Evolutionary conservation across 129 eudicot species (phyloP).

Genomic region (Cynara cardunculus): DNA sequence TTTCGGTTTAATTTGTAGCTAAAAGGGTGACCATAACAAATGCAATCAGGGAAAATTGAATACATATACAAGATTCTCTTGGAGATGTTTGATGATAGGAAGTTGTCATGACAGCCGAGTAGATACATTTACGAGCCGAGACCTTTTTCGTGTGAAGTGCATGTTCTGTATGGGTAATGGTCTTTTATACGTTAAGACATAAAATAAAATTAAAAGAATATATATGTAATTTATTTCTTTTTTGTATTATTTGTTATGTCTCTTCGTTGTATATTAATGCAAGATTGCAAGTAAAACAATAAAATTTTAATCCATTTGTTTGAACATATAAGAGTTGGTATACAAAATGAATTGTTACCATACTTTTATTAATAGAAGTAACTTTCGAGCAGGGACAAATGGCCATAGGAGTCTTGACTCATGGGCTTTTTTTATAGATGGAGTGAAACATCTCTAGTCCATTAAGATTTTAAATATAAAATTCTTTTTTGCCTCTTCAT

Average conservation of each 20-base stretch:
- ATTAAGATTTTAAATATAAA: no score
- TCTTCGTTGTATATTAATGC: neutral
- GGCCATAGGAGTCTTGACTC: no score
- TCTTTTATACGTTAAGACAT: neutral
- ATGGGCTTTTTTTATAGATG: no score
- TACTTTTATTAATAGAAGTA: neutral
- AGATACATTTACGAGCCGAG: no score
- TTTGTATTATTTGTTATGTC: neutral
- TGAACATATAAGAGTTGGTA: neutral
- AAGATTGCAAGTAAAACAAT: no score
- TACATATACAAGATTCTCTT: neutral
- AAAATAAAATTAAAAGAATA: no score
- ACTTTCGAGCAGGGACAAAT: no score
- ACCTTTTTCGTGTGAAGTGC: no score
- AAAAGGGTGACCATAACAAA: neutral
- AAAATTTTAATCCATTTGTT: neutral
- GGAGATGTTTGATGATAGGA: neutral
- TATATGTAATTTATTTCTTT: neutral
- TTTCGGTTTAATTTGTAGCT: neutral
- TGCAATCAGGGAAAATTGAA: neutral
- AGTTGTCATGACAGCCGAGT: neutral
- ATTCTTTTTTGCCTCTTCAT: no score
- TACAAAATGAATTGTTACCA: neutral
- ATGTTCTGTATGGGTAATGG: neutral
- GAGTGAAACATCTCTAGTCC: no score